Evolutionary conservation across 2,329 filamentous ascomycete genomes (phyloP).

Genomic region (Dothideomycetes sp.): DNA sequence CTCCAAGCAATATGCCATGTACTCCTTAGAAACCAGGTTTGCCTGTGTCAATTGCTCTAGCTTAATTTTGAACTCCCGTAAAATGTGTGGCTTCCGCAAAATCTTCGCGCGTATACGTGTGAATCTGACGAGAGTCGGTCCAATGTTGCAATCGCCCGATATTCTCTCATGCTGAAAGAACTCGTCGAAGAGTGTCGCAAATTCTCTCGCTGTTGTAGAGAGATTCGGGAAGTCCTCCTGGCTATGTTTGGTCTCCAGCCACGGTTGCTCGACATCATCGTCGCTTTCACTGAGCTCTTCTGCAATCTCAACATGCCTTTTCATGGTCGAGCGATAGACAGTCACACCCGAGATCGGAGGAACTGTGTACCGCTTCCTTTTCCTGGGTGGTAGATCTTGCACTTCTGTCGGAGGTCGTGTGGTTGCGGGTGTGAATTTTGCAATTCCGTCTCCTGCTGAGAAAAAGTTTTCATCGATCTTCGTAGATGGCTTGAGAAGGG

Average conservation of each 20-base stretch:
- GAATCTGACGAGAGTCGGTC: constrained; percentile 34
- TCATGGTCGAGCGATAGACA: constrained; percentile 33
- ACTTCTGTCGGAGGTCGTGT: constrained; percentile 20
- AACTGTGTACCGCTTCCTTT: constrained; percentile 26
- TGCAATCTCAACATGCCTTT: constrained; percentile 29
- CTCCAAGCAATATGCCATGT: constrained; percentile 15
- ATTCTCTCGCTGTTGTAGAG: constrained; percentile 23
- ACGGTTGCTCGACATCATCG: constrained; percentile 31
- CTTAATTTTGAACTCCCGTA: constrained; percentile 25
- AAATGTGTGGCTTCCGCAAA: constrained; percentile 20
- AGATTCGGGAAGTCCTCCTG: constrained; percentile 18
- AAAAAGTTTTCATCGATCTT: neutral
- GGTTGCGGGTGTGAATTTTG: neutral
- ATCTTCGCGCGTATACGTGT: constrained; percentile 19
- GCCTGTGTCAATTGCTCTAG: constrained; percentile 25
- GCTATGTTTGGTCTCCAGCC: constrained; percentile 28
- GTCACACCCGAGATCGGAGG: constrained; percentile 29
- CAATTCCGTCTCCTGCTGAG: neutral
- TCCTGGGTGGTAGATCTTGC: constrained; percentile 15
- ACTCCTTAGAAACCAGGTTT: constrained; percentile 21
- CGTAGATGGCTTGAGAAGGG: neutral
- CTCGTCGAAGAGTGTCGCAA: constrained; percentile 30
- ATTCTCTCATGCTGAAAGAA: constrained; percentile 31
- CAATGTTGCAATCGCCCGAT: constrained; percentile 25
- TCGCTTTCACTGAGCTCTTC: constrained; percentile 36